phyloP scores from a whole-genome alignment of 1,284 basidiomycete species.

The Apiotrichum gracile region DNA sequence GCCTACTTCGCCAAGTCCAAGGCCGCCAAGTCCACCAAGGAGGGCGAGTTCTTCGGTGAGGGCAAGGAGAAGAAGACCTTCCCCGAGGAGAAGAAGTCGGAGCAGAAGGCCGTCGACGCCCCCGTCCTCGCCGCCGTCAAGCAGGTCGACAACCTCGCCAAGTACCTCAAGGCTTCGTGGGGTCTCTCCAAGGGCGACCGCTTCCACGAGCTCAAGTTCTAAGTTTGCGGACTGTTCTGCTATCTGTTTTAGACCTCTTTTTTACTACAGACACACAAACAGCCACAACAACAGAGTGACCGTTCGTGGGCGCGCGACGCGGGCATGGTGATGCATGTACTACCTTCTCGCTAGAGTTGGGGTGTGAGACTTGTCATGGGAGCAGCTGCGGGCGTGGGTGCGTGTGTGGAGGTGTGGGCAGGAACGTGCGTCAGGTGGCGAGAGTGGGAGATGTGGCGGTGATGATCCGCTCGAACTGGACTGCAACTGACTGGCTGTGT shows the following conservation, averaged over 20 bases:
- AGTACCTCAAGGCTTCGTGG: conserved; percentile 91
- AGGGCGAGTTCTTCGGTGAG: conserved; percentile 93
- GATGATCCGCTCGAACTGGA: too few relatives aligned
- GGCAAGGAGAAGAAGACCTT: conserved; percentile 83
- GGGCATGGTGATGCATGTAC: conserved; percentile 25
- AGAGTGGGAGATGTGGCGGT: too few relatives aligned
- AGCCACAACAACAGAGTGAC: conserved; percentile 1
- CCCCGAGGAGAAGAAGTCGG: conserved; percentile 80
- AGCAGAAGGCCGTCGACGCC: conserved; percentile 87
- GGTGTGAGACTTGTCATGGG: background rate
- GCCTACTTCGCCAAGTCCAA: conserved; percentile 86
- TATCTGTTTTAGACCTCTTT: conserved; percentile 2
- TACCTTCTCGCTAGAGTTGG: conserved; percentile 16
- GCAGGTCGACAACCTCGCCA: conserved; percentile 85
- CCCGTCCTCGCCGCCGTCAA: conserved; percentile 78
- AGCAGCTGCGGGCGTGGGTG: background rate
- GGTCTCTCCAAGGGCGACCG: conserved; percentile 82
- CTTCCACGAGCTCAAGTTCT: conserved; percentile 51
- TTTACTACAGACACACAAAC: conserved; percentile 1
- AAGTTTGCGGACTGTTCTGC: conserved; percentile 15
- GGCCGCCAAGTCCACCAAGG: conserved; percentile 68
- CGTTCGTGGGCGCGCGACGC: conserved; percentile 1
- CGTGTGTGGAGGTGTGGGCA: too few relatives aligned
- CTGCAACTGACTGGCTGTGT: too few relatives aligned
- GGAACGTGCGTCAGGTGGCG: too few relatives aligned